Evolutionary conservation across 129 eudicot species (phyloP), one percentile per base, ranked within the genome.

Genomic region (Flaveria bidentis): DNA sequence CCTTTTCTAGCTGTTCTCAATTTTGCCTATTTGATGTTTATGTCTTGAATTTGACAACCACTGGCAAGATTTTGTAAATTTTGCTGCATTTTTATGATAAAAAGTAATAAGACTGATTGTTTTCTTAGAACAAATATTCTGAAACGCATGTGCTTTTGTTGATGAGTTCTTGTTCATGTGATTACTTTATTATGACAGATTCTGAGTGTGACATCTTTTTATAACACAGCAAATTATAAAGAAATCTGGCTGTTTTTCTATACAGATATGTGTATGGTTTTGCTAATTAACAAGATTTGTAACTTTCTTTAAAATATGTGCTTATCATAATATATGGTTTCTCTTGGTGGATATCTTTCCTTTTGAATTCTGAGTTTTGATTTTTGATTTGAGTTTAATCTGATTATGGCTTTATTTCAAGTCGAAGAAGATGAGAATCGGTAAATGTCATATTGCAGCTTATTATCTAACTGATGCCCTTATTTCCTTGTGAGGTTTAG

Each of bases 401-500:
- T 26, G 41, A 45, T 20, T 68, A 42, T 44, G 39, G 56, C 45
- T 18, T 67, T 15, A 44, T 69, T 69, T 69, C 12, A 45, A 69
- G 58, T 69, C 44, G 26, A 67, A 46, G 73, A 46, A 44, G 58
- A 45, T 69, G 58, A 69, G 45, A 5, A 52, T 2, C 5, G 58
- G 15, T 20, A 45, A 69, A 69, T 42, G 6, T 49, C 26, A 6
- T 16, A 55, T 55, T 55, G 26, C 25, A 44, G 45, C 45, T 46
- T 44, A 23, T 61, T 41, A 45, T 7, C 30, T 55, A 3, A 72
- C 60, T 65, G 30, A 58, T 62, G 44, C 63, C 49, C 33, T 16
- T 10, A 46, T 61, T 51, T 79, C 41, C 16, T 73, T 79, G 15
- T 67, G 51, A 71, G 2, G 45, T 28, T 69, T 41, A 91, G 98